Percentiles rank a stretch among this genome's conserved stretches.
Evolutionary conservation across 257 asterid genomes (phyloP).

Genomic region (Sherardia arvensis): DNA sequence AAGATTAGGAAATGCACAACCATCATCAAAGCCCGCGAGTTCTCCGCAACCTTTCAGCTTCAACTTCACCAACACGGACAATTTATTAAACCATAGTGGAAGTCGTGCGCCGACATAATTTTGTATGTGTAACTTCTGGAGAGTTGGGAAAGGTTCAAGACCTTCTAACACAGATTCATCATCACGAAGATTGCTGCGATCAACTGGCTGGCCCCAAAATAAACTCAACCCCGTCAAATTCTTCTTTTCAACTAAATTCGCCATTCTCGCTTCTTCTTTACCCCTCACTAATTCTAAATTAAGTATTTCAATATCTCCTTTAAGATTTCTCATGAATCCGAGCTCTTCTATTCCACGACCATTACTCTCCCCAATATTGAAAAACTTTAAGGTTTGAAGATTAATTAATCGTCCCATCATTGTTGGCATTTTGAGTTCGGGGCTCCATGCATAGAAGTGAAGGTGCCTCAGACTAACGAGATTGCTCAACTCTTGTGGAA

Average conservation of each 20-base stretch:
- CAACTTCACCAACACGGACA: not conserved
- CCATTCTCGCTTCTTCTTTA: slow-evolving; percentile 10
- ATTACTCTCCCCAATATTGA: slow-evolving; percentile 5
- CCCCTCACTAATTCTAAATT: slow-evolving; percentile 12
- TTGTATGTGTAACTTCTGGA: not conserved
- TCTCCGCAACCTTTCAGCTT: not conserved
- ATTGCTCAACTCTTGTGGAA: slow-evolving; percentile 9
- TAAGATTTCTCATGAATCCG: slow-evolving; percentile 1
- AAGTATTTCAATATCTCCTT: not conserved
- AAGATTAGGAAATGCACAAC: no score
- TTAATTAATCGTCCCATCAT: slow-evolving; percentile 18
- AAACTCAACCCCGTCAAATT: not conserved
- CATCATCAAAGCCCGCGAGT: no score
- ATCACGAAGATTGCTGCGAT: not conserved
- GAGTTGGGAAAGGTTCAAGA: not conserved
- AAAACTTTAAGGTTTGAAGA: slow-evolving; percentile 11
- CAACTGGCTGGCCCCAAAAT: not conserved
- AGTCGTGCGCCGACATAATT: not conserved
- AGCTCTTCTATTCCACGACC: slow-evolving; percentile 21
- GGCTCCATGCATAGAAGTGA: not conserved
- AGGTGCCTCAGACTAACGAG: slow-evolving; percentile 27
- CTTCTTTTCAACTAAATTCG: slow-evolving; percentile 7
- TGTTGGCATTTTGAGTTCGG: slow-evolving; percentile 1
- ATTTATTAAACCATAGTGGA: not conserved
- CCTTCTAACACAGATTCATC: not conserved